These are phyloP conservation scores for Taxillus chinensis DNA, from an alignment of 164 flowering plant genomes.

Conservation along the genomic window DNA sequence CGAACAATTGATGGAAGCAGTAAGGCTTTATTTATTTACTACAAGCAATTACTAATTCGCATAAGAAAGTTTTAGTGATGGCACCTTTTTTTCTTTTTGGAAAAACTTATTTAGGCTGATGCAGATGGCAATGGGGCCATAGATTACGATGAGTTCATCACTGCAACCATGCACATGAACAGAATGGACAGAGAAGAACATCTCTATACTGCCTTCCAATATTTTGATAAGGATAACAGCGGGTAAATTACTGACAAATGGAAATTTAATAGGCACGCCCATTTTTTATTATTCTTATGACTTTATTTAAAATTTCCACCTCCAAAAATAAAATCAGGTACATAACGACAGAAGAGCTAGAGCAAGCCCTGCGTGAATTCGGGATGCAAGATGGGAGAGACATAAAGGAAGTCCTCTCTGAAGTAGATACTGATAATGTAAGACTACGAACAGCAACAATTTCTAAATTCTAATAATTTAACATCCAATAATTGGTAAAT, in stretches of 20 bases:
- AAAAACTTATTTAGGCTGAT: constrained; percentile 50
- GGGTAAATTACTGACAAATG: constrained; percentile 32
- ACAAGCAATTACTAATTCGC: too few relatives aligned
- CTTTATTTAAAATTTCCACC: too few relatives aligned
- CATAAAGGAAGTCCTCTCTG: constrained; percentile 78
- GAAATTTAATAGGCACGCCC: too few relatives aligned
- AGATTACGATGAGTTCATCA: constrained; percentile 95
- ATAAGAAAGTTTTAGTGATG: too few relatives aligned
- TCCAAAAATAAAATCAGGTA: constrained; percentile 24
- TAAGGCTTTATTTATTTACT: constrained; percentile 23
- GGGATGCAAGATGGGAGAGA: constrained; percentile 85
- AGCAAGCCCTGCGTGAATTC: constrained; percentile 77
- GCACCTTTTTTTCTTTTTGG: too few relatives aligned
- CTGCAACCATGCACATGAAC: constrained; percentile 92
- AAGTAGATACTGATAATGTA: constrained; percentile 83
- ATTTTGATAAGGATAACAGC: constrained; percentile 88
- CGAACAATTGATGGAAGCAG: constrained; percentile 91
- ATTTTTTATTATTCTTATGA: too few relatives aligned
- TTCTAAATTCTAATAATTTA: too few relatives aligned
- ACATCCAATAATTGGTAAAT: background rate
- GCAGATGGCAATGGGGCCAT: constrained; percentile 92
- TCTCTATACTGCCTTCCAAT: constrained; percentile 88
- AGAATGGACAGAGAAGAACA: constrained; percentile 92
- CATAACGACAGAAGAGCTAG: constrained; percentile 83
- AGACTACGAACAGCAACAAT: constrained; percentile 9